Evolutionary conservation across 352 stramenopile species (phyloP).

Genomic region (Phytopythium delawarense): DNA sequence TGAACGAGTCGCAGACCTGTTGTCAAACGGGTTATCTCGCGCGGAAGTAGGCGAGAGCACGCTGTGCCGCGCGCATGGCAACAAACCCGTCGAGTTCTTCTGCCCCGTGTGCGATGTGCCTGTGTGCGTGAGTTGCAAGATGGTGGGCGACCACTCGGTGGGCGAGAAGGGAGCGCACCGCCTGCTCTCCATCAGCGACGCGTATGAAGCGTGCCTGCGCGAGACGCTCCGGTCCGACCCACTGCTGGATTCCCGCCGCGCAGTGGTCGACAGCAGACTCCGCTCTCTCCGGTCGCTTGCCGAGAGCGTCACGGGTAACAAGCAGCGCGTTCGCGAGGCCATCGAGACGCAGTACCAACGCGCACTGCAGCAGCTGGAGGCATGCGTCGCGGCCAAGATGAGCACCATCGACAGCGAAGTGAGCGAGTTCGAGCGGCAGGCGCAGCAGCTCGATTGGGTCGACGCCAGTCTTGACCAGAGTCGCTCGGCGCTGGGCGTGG

Average conservation of each 20-base stretch:
- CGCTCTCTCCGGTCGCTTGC: constrained; percentile 25
- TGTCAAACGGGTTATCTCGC: constrained; percentile 9
- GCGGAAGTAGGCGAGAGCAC: background rate
- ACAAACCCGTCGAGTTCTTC: constrained; percentile 76
- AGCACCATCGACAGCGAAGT: constrained; percentile 47
- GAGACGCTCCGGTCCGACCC: constrained; percentile 63
- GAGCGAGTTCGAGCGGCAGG: constrained; percentile 57
- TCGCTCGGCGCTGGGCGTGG: constrained; percentile 29
- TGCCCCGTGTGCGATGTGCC: constrained; percentile 53
- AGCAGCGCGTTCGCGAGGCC: constrained; percentile 33
- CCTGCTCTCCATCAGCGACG: constrained; percentile 52
- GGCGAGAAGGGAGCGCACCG: constrained; percentile 75
- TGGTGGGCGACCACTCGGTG: constrained; percentile 73
- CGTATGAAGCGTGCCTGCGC: constrained; percentile 59
- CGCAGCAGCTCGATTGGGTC: constrained; percentile 72
- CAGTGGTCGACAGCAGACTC: constrained; percentile 57
- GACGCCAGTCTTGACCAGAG: constrained; percentile 54
- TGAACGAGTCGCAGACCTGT: background rate
- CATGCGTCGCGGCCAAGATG: constrained; percentile 41
- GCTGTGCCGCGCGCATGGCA: constrained; percentile 36
- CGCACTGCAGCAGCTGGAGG: constrained; percentile 38
- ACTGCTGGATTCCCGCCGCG: constrained; percentile 59
- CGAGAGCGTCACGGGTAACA: constrained; percentile 32
- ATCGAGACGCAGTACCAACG: constrained; percentile 51
- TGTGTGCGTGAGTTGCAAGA: constrained; percentile 80